phyloP scores from a whole-genome alignment of 2,329 filamentous ascomycete genomes.

The Calonectria pteridis region DNA sequence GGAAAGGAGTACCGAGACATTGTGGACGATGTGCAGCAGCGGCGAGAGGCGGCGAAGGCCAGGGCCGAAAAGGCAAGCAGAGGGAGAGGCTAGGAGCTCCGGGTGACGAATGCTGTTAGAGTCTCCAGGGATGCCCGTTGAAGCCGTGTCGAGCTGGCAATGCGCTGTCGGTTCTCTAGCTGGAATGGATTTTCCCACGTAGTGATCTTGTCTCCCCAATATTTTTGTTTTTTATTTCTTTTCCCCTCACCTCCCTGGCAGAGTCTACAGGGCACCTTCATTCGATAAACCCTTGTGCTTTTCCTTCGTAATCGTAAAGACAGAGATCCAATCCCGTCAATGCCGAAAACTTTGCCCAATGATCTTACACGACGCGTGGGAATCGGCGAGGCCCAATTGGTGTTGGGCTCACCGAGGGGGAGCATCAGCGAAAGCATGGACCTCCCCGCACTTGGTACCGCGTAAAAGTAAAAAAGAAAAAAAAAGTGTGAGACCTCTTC shows the following conservation, averaged over 20 bases:
- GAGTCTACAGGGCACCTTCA: background rate
- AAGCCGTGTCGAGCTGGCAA: background rate
- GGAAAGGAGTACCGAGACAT: conserved; percentile 49
- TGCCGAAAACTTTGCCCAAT: conserved; percentile 34
- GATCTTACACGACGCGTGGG: conserved; percentile 43
- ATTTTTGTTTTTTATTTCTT: background rate
- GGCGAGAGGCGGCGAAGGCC: conserved; percentile 10
- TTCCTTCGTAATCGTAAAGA: background rate
- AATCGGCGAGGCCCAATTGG: conserved; percentile 28
- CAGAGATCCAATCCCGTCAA: conserved; percentile 7
- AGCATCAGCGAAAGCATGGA: conserved; percentile 5
- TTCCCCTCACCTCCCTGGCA: background rate
- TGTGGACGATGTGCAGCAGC: conserved; percentile 41
- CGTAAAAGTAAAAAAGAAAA: background rate
- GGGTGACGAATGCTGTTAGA: background rate
- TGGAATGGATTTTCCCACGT: background rate
- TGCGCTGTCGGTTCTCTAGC: background rate
- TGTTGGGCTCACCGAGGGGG: conserved; percentile 3
- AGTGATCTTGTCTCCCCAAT: background rate
- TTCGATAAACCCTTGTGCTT: background rate
- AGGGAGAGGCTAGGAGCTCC: background rate
- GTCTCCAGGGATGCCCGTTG: background rate
- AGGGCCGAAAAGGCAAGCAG: conserved; percentile 7
- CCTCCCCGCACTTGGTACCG: conserved; percentile 23
- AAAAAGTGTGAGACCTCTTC: background rate